Base-by-base conservation (phyloP, 176 grass and related monocot genomes). In the Sorghum bicolor region DNA sequence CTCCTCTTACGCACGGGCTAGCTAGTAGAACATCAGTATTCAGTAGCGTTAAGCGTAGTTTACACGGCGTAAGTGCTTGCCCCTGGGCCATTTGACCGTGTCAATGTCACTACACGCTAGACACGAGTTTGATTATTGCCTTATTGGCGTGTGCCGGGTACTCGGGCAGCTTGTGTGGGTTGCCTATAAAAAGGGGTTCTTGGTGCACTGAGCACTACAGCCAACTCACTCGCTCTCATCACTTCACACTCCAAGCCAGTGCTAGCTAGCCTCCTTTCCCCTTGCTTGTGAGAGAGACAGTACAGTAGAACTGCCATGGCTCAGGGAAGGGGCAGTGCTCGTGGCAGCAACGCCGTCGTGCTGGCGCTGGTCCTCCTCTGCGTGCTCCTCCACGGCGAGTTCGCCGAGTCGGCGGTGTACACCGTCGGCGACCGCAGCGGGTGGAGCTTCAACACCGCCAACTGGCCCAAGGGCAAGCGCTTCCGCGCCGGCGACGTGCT, bases 401-500 rank as follows among this genome's bases (percentile, higher is more conserved):
- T 91, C 50, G 90, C 90, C 29, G 89, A 90, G 85, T 92, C 88
- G 6, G 91, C 89, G 24, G 47, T 89, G 70, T 98, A 93, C 83
- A 86, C 82, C 0, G 95, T 94, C 76, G 95, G 94, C 67, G 92
- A 82, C 83, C 80, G 88, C 81, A 28, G 40, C 17, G 95, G 95
- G 10, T 97, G 95, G 95, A 82, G 47, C 67, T 74, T 95, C 82
- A 91, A 68, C 82, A 36, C 75, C 69, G 79, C 17, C 79, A 20
- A 29, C 65, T 98, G 95, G 95, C 53, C 83, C 63, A 63, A 64
- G 0, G 92, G 95, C 41, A 93, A 98, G 87, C 45, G 72, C 30
- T 98, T 98, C 89, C 88, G 86, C 75, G 88, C 95, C 78, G 95
- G 95, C 74, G 95, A 98, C 70, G 82, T 88, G 30, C 95, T 97